Evolutionary conservation across 1,284 basidiomycete genomes (phyloP).

Genomic region (Trametes pubescens): DNA sequence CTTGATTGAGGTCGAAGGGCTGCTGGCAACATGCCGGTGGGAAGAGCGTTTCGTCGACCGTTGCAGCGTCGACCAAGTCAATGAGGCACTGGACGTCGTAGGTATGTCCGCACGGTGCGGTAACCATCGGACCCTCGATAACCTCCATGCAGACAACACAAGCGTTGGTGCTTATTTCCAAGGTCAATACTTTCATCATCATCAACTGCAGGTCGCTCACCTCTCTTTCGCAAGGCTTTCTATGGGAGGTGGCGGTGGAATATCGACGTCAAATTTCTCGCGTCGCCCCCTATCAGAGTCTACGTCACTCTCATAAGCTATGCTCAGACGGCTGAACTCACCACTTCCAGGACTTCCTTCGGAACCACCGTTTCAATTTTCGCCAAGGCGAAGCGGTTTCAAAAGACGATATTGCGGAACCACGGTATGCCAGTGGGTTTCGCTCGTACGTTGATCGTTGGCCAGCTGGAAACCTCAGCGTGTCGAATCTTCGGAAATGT

Average conservation of each 20-base stretch:
- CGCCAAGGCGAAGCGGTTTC: neutral
- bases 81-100: conserved; percentile 49
- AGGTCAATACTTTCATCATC: too few relatives aligned
- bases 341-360: neutral
- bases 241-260: too few relatives aligned
- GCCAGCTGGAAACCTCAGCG: neutral
- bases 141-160: conserved; percentile 46
- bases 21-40: conserved; percentile 53
- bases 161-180: too few relatives aligned
- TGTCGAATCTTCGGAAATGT: neutral
- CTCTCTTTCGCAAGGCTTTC: neutral
- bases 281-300: neutral
- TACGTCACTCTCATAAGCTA: neutral
- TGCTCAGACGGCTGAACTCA: neutral
- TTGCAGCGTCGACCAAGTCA: conserved; percentile 47
- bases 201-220: too few relatives aligned
- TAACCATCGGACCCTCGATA: conserved; percentile 34
- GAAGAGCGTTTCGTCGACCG: conserved; percentile 51
- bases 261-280: too few relatives aligned
- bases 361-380: too few relatives aligned
- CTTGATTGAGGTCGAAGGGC: conserved; percentile 40
- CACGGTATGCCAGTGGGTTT: neutral
- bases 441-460: neutral
- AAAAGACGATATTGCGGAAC: neutral
- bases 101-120: conserved; percentile 48